Base-by-base conservation (phyloP, 2,329 filamentous ascomycete species). In the Anthostomella pinea region DNA sequence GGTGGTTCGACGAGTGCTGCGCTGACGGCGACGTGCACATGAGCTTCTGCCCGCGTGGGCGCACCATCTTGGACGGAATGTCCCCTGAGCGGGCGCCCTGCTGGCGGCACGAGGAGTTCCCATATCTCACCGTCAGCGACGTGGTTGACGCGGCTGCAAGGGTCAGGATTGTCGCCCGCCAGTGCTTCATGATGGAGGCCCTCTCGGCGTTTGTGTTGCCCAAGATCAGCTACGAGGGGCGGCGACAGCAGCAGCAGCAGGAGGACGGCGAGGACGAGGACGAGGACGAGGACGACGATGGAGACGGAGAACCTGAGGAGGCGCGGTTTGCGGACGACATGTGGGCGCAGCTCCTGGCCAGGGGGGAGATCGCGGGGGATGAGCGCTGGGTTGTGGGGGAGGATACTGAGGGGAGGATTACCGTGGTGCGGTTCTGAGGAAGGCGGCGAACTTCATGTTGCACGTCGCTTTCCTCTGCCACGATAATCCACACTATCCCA, bases 311-410 rank as follows among this genome's bases (percentile, higher is more conserved):
- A 55, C n/a, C n/a, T n/a, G 46, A 62, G 14, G 68, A 73, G 50
- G 57, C 63, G 3, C 59, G 64, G 32, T 68, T 76, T 30, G 46
- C 51, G 4, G 62, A 69, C 21, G 58, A 61, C 5, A 57, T 75
- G 33, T 74, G 72, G 63, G 52, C 54, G 14, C 63, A 73, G 51
- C 52, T 83, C 21, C 58, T 75, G 30, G 67, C 55, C 2, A 73
- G 68, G 48, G 77, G 75, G 1, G 66, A 66, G 41, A 73, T 83
- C 11, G 69, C 60, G 22, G 80, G 78, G 2, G 75, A 79, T 42
- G 79, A 83, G 56, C 59, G 75, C 36, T 82, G 77, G 69, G 35
- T 83, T n/a, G 57, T 83, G 8, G 79, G 79, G 0, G 74, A 82
- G 59, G 78, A 77, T 51, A 44, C 47, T 2, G 52, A 63, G 7